phyloP scores from a whole-genome alignment of 2,329 filamentous ascomycete genomes.

The Gnomoniopsis sp. region DNA sequence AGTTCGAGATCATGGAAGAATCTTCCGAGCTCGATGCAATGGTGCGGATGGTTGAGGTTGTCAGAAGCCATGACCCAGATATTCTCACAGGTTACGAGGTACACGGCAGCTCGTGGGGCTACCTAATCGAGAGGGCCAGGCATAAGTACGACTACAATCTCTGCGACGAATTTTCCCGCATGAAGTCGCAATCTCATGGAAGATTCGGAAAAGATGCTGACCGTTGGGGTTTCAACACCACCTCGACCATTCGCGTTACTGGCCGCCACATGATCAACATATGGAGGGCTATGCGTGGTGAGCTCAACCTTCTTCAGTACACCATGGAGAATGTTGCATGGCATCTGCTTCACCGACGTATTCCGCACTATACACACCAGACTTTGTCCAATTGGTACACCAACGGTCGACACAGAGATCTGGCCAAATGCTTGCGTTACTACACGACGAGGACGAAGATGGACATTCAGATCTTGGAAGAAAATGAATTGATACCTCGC shows the following conservation, averaged over 20 bases:
- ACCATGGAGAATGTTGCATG: slow-evolving; percentile 95
- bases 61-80: slow-evolving; percentile 81
- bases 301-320: slow-evolving; percentile 88
- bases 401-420: slow-evolving; percentile 62
- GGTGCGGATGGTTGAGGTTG: slow-evolving; percentile 81
- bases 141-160: slow-evolving; percentile 86
- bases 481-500: slow-evolving; percentile 81
- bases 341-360: slow-evolving; percentile 79
- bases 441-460: slow-evolving; percentile 73
- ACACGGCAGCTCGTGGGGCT: slow-evolving; percentile 91
- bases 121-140: slow-evolving; percentile 84
- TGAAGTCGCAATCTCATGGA: slow-evolving; percentile 79
- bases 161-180: slow-evolving; percentile 85
- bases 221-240: slow-evolving; percentile 90
- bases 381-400: slow-evolving; percentile 81
- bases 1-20: slow-evolving; percentile 69
- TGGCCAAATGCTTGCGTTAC: slow-evolving; percentile 74
- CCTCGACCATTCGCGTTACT: slow-evolving; percentile 87
- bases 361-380: slow-evolving; percentile 81
- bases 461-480: slow-evolving; percentile 85
- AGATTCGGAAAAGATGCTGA: slow-evolving; percentile 84
- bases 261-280: slow-evolving; percentile 96
- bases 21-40: slow-evolving; percentile 79
- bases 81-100: slow-evolving; percentile 94
- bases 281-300: slow-evolving; percentile 93